Base-by-base conservation (phyloP, 495 filamentous ascomycete species). In the Lasiosphaeris hirsuta region DNA sequence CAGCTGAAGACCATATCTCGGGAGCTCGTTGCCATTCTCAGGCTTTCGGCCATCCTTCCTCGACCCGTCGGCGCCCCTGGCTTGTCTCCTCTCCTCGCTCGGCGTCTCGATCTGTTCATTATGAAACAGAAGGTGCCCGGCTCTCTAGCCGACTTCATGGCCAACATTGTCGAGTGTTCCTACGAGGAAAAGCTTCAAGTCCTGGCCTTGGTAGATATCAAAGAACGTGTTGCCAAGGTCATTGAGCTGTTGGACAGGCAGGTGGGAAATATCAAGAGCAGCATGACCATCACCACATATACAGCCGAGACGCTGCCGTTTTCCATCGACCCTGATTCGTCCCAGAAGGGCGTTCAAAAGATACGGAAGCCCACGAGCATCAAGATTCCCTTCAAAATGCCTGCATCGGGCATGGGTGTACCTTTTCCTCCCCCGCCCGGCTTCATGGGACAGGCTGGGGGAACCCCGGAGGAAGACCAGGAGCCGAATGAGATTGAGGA, bases 81-180 rank as follows among this genome's bases (percentile, higher is more conserved):
- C 9, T 66, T 97, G 11, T 91, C 91, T 5, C 91, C 92, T 0
- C 75, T 93, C n/a, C 80, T 96, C 39, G 87, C 90, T 0, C 82
- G 91, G 18, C 84, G 90, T 44, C 81, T 97, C 11, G 90, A 96
- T 68, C 68, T 92, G 7, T 92, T 90, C 64, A 95, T 98, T 48
- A 79, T 81, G 1, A 84, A 82, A 68, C 92, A 92, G 58, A 86
- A 87, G 50, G 89, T 96, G 54, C 92, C 94, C 4, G 94, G 93
- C 7, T 77, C 81, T 7, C 76, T 99, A n/a, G 94, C 94, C 7
- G 95, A 99, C 67, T 96, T 97, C 62, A 95, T 97, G 90, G 84
- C 89, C 7, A 92, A 94, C 70, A 82, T 97, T 23, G 82, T 95
- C 2, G 89, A 96, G 50, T 84, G 85, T 39, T 86, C 87, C 13